phyloP scores from a whole-genome alignment of 305 asterid genomes.

The Fraxinus velutina region DNA sequence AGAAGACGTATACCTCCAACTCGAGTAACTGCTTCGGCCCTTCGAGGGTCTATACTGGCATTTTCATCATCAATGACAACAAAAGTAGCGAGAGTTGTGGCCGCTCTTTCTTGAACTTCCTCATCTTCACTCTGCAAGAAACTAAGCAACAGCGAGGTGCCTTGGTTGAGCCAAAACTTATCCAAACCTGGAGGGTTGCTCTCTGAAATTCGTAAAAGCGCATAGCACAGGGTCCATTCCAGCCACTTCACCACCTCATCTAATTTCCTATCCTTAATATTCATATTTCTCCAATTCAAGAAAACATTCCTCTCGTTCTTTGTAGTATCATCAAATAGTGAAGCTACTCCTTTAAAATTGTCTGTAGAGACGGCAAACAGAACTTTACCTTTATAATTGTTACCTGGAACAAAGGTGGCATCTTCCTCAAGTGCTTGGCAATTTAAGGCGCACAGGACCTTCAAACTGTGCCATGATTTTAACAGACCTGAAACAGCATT shows the following conservation, averaged over 20 bases:
- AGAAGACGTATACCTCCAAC: constrained; percentile 70
- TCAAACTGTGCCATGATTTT: constrained; percentile 55
- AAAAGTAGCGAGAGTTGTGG: constrained; percentile 79
- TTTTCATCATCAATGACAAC: constrained; percentile 81
- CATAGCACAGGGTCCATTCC: constrained; percentile 69
- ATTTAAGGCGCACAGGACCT: constrained; percentile 68
- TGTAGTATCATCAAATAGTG: constrained; percentile 54
- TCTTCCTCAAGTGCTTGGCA: constrained; percentile 66
- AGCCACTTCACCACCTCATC: constrained; percentile 71
- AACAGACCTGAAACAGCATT: constrained; percentile 47
- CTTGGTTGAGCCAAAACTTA: constrained; percentile 82
- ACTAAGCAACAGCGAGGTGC: constrained; percentile 61
- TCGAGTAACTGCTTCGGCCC: constrained; percentile 81
- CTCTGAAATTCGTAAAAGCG: constrained; percentile 85
- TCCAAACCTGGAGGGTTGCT: constrained; percentile 73
- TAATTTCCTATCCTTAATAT: constrained; percentile 39
- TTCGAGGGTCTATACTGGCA: constrained; percentile 63
- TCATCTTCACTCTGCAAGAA: constrained; percentile 74
- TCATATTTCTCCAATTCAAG: constrained; percentile 48
- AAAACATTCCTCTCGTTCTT: constrained; percentile 50
- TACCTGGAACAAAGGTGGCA: constrained; percentile 46
- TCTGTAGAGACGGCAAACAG: constrained; percentile 56
- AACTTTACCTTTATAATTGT: constrained; percentile 62
- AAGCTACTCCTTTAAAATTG: constrained; percentile 57
- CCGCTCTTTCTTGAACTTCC: constrained; percentile 94